Evolutionary conservation across 371 early-diverging fungal genomes (phyloP).

Genomic region (Paramicrosporidium saccamoebae): DNA sequence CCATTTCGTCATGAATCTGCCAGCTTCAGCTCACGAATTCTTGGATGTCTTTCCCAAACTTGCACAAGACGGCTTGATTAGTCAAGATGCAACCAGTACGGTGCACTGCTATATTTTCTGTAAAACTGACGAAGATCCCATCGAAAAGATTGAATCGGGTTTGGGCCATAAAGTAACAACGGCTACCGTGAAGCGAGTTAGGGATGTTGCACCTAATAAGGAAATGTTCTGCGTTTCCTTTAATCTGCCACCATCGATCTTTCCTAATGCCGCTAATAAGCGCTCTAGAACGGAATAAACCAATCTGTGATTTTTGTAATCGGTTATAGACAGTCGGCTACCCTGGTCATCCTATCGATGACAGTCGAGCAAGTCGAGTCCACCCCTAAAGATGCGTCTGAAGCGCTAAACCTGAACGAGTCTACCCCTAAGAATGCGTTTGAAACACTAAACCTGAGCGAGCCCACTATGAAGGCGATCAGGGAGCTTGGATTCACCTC

Average conservation of each 20-base stretch:
- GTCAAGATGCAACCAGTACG: not conserved
- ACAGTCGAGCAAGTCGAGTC: too few species aligned
- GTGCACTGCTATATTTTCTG: not conserved
- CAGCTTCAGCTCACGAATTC: conserved; percentile 80
- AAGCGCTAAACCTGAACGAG: too few species aligned
- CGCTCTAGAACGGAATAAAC: too few species aligned
- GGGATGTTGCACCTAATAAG: conserved; percentile 86
- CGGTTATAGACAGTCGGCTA: too few species aligned
- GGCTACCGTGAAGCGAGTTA: conserved; percentile 25
- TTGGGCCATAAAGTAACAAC: conserved; percentile 4
- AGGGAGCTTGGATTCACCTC: conserved; percentile 60
- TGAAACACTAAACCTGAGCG: conserved; percentile 16
- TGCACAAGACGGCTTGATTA: not conserved
- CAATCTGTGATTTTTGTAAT: too few species aligned
- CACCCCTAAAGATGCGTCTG: too few species aligned
- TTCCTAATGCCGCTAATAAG: too few species aligned
- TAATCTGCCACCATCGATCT: conserved; percentile 19
- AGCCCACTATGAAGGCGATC: conserved; percentile 41
- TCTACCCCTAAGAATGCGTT: too few species aligned
- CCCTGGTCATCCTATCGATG: too few species aligned
- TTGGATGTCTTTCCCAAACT: conserved; percentile 14
- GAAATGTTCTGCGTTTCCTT: conserved; percentile 87
- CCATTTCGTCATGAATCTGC: conserved; percentile 91
- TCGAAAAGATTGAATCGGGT: conserved; percentile 4
- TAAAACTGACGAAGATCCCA: not conserved